Conservation (phyloP, 352 stramenopile genomes). For the Globisporangium paddicum region DNA sequence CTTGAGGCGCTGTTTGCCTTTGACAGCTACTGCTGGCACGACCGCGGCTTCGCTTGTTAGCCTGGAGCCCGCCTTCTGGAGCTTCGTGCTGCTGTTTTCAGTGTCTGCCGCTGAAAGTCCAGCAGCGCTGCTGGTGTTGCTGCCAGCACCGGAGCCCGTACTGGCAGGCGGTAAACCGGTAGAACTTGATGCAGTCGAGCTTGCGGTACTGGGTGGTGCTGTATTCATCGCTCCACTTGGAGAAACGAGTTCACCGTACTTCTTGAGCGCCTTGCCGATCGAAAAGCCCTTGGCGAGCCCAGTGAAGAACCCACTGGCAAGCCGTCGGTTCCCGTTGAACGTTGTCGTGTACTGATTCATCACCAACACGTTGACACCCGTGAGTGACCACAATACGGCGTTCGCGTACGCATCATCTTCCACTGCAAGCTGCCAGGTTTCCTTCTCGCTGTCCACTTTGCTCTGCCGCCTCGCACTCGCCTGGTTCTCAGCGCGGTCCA, state of each 20-base stretch:
- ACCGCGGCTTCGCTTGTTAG: background rate
- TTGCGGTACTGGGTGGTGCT: slow-evolving; percentile 7
- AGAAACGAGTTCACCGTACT: slow-evolving; percentile 30
- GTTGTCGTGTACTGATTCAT: slow-evolving; percentile 83
- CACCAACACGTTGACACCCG: slow-evolving; percentile 65
- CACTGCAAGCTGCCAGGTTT: slow-evolving; percentile 41
- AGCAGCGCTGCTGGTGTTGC: slow-evolving; percentile 6
- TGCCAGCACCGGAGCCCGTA: background rate
- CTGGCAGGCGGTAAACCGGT: slow-evolving; percentile 1
- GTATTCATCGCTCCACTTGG: slow-evolving; percentile 5
- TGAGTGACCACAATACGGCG: slow-evolving; percentile 70
- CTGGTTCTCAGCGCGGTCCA: slow-evolving; percentile 81
- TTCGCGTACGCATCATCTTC: slow-evolving; percentile 62
- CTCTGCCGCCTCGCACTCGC: slow-evolving; percentile 72
- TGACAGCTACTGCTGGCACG: background rate
- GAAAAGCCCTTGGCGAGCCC: slow-evolving; percentile 46
- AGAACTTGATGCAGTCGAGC: background rate
- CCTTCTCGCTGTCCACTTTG: slow-evolving; percentile 85
- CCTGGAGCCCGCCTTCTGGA: background rate
- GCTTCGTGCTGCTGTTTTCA: background rate
- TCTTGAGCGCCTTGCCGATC: slow-evolving; percentile 60
- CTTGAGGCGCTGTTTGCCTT: slow-evolving; percentile 47
- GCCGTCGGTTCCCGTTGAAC: slow-evolving; percentile 66
- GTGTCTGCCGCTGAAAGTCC: background rate
- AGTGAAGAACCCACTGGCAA: slow-evolving; percentile 44